Conservation (phyloP, 1,139 yeast genomes). For the Lodderomyces margitis region DNA sequence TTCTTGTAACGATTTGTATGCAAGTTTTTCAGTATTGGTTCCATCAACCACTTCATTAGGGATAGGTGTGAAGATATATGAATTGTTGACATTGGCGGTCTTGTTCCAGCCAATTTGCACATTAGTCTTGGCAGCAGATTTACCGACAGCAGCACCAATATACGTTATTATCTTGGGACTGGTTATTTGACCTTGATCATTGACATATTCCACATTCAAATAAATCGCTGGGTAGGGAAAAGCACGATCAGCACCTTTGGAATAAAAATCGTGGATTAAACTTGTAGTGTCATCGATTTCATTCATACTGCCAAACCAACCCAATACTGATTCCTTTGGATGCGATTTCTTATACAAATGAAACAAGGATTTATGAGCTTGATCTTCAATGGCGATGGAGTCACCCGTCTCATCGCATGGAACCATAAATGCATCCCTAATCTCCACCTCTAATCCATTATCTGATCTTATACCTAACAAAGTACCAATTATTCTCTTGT, state of each 20-base stretch:
- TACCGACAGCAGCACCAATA: constrained; percentile 76
- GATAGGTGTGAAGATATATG: constrained; percentile 77
- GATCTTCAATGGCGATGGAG: constrained; percentile 73
- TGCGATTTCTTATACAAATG: constrained; percentile 76
- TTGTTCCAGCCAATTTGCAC: constrained; percentile 51
- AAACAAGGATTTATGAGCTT: constrained; percentile 68
- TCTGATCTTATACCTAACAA: constrained; percentile 80
- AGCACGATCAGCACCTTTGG: constrained; percentile 67
- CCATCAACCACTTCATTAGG: constrained; percentile 64
- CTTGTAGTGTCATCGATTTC: constrained; percentile 73
- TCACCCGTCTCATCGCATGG: constrained; percentile 79
- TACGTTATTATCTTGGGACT: constrained; percentile 59
- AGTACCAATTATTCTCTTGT: constrained; percentile 76
- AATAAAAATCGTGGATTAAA: constrained; percentile 82
- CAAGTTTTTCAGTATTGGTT: constrained; percentile 58
- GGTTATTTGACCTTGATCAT: constrained; percentile 38
- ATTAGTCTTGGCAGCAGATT: constrained; percentile 34
- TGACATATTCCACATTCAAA: constrained; percentile 53
- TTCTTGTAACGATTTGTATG: constrained; percentile 38
- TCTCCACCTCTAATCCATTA: constrained; percentile 77
- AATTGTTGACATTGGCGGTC: constrained; percentile 30
- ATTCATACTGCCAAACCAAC: constrained; percentile 78
- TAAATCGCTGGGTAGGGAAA: constrained; percentile 79
- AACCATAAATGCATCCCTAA: constrained; percentile 77
- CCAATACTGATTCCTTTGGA: constrained; percentile 77